Conservation (phyloP, 75 land plant genomes). For the Selaginella moellendorffii region DNA sequence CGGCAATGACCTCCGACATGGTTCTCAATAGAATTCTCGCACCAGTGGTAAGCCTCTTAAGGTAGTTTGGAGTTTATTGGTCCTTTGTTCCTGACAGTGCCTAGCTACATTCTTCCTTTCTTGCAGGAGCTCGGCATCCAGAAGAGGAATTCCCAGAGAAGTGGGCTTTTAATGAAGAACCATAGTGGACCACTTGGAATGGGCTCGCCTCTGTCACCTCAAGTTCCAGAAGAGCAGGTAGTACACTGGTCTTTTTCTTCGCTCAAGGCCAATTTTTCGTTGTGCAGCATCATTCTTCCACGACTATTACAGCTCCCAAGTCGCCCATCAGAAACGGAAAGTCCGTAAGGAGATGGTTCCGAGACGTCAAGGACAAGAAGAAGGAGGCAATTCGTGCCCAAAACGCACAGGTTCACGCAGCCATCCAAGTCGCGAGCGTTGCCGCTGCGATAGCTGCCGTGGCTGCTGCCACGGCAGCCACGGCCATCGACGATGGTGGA, state of each 20-base stretch:
- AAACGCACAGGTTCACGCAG: conserved; percentile 8
- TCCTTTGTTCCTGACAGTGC: background rate
- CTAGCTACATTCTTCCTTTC: background rate
- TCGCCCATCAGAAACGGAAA: conserved; percentile 16
- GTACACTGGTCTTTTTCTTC: background rate
- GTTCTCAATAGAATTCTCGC: conserved; percentile 76
- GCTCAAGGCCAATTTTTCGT: background rate
- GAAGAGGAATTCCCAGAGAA: conserved; percentile 68
- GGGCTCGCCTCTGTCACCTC: conserved; percentile 49
- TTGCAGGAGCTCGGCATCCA: conserved; percentile 12
- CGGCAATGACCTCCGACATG: conserved; percentile 67
- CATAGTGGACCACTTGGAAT: conserved; percentile 24
- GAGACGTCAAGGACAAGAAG: conserved; percentile 51
- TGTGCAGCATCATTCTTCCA: background rate
- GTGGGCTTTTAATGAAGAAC: conserved; percentile 38
- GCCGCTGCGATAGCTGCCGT: conserved; percentile 8
- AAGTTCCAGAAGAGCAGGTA: conserved; percentile 27
- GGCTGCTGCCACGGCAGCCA: background rate
- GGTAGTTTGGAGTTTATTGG: too few species aligned
- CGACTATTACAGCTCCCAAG: background rate
- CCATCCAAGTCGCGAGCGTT: background rate
- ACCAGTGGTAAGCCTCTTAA: background rate
- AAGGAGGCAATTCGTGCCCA: conserved; percentile 6
- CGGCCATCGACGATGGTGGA: conserved; percentile 7
- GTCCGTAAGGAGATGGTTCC: conserved; percentile 69